Conservation (phyloP, 192 early-diverging fungal species). For the Rhizoclosmatium globosum region DNA sequence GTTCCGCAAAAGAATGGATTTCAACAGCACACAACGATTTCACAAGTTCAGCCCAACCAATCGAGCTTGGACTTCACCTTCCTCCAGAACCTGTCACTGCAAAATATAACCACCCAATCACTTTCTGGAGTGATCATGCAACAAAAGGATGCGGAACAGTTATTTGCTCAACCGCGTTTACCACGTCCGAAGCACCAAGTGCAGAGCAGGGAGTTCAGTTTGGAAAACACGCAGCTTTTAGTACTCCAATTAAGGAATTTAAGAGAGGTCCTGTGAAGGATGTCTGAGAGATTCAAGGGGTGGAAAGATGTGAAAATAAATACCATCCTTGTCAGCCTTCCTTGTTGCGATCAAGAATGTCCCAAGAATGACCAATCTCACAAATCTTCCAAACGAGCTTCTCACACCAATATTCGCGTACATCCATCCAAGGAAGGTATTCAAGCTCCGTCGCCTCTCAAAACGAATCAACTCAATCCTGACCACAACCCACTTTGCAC, state of each 20-base stretch:
- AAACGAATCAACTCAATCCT: too few species aligned
- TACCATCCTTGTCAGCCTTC: too few species aligned
- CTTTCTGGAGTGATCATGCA: conserved; percentile 59
- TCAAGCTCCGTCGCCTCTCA: too few species aligned
- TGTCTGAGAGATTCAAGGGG: background rate
- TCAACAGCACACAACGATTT: conserved; percentile 52
- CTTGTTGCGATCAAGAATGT: too few species aligned
- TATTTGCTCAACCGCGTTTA: conserved; percentile 46
- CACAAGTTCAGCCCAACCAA: background rate
- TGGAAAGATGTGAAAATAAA: too few species aligned
- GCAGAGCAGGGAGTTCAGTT: conserved; percentile 48
- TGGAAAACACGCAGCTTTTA: conserved; percentile 56
- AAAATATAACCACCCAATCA: conserved; percentile 54
- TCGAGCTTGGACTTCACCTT: background rate
- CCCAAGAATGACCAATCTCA: too few species aligned
- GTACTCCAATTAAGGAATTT: conserved; percentile 59
- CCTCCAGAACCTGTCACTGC: conserved; percentile 33
- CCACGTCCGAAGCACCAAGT: conserved; percentile 20
- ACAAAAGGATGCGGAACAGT: conserved; percentile 54
- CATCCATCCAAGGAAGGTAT: too few species aligned
- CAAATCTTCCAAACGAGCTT: too few species aligned
- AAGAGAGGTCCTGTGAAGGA: conserved; percentile 48
- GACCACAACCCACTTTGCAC: too few species aligned
- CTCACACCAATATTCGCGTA: too few species aligned
- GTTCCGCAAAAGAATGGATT: conserved; percentile 51